Evolutionary conservation across 805 yeast genomes (phyloP).

Genomic region (Yarrowia osloensis): DNA sequence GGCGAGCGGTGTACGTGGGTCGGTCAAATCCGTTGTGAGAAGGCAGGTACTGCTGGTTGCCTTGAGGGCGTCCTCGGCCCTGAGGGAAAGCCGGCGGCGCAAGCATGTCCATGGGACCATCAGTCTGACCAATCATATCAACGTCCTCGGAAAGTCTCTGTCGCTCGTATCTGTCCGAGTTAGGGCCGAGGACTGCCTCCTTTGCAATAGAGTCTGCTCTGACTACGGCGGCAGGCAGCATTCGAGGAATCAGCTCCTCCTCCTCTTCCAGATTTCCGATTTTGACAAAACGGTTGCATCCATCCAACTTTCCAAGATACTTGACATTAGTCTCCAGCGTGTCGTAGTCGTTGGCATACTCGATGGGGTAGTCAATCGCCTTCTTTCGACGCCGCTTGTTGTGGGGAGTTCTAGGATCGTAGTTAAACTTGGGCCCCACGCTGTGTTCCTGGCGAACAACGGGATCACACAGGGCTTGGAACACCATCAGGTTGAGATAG

Average conservation of each 20-base stretch:
- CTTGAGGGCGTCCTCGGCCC: not conserved
- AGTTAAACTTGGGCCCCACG: slow-evolving; percentile 8
- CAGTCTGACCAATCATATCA: slow-evolving; percentile 1
- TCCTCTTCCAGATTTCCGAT: slow-evolving; percentile 1
- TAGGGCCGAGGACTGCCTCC: not conserved
- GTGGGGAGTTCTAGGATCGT: not conserved
- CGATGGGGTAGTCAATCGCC: slow-evolving; percentile 12
- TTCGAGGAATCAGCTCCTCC: not conserved
- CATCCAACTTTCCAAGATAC: slow-evolving; percentile 25
- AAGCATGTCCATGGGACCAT: not conserved
- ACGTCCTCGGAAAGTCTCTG: slow-evolving; percentile 12
- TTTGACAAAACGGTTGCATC: slow-evolving; percentile 1
- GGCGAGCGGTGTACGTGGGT: not conserved
- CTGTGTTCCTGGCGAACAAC: slow-evolving; percentile 24
- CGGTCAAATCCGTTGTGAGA: not conserved
- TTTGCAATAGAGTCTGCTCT: not conserved
- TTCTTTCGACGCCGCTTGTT: slow-evolving; percentile 11
- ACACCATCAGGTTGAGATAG: slow-evolving; percentile 58
- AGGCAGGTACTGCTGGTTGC: slow-evolving; percentile 1
- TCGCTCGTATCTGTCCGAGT: not conserved
- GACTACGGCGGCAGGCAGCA: not conserved
- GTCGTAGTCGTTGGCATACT: not conserved
- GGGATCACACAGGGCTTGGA: slow-evolving; percentile 56
- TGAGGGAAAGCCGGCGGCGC: not conserved
- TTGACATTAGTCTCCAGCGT: slow-evolving; percentile 12